phyloP scores from a whole-genome alignment of 495 filamentous ascomycete species.

The Xanthoparmelia taractica region DNA sequence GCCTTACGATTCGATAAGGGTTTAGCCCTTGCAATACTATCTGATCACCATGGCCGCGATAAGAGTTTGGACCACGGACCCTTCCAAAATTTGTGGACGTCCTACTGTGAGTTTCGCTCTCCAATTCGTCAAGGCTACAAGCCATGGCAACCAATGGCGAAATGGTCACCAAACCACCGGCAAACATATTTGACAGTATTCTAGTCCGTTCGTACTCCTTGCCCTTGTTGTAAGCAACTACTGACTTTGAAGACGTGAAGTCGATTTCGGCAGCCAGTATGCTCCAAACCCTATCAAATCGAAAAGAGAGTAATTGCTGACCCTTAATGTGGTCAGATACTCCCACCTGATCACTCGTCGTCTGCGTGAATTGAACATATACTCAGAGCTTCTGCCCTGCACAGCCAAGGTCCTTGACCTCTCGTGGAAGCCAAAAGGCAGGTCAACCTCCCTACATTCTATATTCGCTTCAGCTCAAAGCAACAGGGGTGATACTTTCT shows the following conservation, averaged over 20 bases:
- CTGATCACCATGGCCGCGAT: neutral
- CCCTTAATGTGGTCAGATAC: slow-evolving; percentile 31
- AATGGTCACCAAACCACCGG: neutral
- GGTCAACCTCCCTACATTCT: slow-evolving; percentile 32
- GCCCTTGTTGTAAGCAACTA: neutral
- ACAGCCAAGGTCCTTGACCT: slow-evolving; percentile 77
- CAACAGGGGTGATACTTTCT: slow-evolving; percentile 67
- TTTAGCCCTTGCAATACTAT: neutral
- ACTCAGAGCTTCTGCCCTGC: slow-evolving; percentile 88
- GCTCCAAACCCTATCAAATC: neutral
- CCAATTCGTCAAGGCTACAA: neutral
- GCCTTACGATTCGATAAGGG: slow-evolving; percentile 4
- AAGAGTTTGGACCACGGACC: neutral
- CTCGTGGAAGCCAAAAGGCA: slow-evolving; percentile 71
- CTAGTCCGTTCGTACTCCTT: neutral
- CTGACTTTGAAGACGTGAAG: neutral
- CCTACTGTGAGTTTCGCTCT: neutral
- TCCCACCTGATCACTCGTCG: slow-evolving; percentile 71
- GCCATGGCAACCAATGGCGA: neutral
- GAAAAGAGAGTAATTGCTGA: neutral
- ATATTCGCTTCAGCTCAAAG: slow-evolving; percentile 21
- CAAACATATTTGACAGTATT: slow-evolving; percentile 1
- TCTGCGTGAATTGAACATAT: slow-evolving; percentile 74
- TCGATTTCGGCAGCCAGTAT: neutral
- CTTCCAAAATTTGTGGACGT: neutral